Base-by-base conservation (phyloP, 148 eudicot species). In the Euryodendron excelsum region DNA sequence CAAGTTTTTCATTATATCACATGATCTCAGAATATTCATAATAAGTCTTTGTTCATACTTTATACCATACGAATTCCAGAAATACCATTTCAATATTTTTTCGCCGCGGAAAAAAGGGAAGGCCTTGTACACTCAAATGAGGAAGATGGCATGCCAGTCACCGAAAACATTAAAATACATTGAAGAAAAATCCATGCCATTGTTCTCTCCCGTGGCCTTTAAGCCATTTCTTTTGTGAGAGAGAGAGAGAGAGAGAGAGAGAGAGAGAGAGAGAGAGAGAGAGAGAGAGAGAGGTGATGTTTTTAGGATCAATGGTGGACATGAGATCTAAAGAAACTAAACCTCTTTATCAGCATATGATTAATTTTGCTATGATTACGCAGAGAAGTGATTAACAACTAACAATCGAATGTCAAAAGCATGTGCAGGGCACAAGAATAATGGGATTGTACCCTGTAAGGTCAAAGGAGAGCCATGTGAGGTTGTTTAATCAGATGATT, bases 401-500 rank as follows among this genome's bases (percentile, higher is more conserved):
- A 47, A 67, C 48, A 67, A 39, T 37, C 71, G 6, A 76, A 70
- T 72, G 34, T 52, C 27, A 65, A 34, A 79, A 25, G 70, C 85
- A 82, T 80, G 84, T 84, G 89, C 80, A 77, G 41, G 17, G 69
- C 82, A 77, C 82, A 78, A 74, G 37, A 17, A 70, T 74, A 17
- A 59, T 48, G 63, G 41, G 23, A 5, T n/a, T n/a, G 55, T 14
- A 44, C 72, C 30, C 37, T 68, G 50, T 48, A 80, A 84, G 80
- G 86, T 84, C 89, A 81, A 80, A 84, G 53, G 39, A 82, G 10
- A 28, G 52, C 86, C 84, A 84, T 81, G 85, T 78, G 82, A 80
- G 72, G 65, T 56, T 68, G 34, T 15, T 23, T 34, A 4, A n/a
- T 69, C 33, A 44, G 21, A 39, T 73, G 27, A 50, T 48, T 61